A percentile compares a stretch with the other conserved stretches of the same genome.
phyloP scores from a whole-genome alignment of 371 early-diverging fungal genomes.

The Syncephalastrum monosporum region DNA sequence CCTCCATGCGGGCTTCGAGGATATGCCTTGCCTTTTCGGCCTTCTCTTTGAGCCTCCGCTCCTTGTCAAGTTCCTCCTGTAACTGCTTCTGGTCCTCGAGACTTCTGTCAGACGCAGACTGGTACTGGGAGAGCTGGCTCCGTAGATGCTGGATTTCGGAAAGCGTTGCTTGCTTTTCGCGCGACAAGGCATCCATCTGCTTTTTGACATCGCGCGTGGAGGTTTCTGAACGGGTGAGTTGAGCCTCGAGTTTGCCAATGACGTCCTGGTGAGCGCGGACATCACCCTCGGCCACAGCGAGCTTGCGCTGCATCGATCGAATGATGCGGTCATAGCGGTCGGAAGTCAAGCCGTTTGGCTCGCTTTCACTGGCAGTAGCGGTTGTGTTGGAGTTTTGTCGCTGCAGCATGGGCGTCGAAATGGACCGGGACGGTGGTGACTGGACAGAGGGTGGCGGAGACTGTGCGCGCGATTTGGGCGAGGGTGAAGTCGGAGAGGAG shows the following conservation, averaged over 20 bases:
- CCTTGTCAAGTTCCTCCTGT: constrained; percentile 31
- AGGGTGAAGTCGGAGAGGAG: constrained; percentile 5
- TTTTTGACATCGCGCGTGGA: constrained; percentile 39
- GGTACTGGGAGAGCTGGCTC: constrained; percentile 13
- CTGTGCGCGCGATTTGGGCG: background rate
- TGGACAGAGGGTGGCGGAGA: background rate
- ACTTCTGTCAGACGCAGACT: background rate
- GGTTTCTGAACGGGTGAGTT: constrained; percentile 36
- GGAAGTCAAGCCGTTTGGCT: constrained; percentile 6
- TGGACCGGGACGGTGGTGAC: background rate
- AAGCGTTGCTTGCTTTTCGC: constrained; percentile 40
- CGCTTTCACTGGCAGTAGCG: constrained; percentile 1
- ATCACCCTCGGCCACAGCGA: constrained; percentile 38
- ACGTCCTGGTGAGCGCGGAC: constrained; percentile 48
- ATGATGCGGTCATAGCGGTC: constrained; percentile 49
- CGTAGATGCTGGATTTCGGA: constrained; percentile 44
- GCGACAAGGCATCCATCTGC: constrained; percentile 36
- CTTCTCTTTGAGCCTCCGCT: constrained; percentile 40
- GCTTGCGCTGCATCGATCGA: constrained; percentile 41
- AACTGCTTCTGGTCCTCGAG: constrained; percentile 11
- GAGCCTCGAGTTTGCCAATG: constrained; percentile 41
- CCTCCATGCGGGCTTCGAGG: constrained; percentile 49
- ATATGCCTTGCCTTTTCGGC: constrained; percentile 51
- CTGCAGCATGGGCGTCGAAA: constrained; percentile 8
- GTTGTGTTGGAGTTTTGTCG: constrained; percentile 21